phyloP scores from a whole-genome alignment of 805 yeast genomes.

The Candida ponderosae region DNA sequence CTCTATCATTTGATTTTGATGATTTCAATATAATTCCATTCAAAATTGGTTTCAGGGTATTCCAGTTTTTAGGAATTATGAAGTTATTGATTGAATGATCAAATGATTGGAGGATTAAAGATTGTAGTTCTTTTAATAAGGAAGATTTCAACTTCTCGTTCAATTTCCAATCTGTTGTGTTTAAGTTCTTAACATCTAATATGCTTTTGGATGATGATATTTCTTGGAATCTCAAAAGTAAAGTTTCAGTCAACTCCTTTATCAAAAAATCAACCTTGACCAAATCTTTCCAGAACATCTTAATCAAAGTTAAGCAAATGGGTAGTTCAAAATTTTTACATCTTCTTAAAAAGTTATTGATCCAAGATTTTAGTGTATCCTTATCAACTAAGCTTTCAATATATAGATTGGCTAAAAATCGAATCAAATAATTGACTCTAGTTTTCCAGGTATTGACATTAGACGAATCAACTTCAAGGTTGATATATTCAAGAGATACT shows the following conservation, averaged over 20 bases:
- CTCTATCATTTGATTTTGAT: constrained; percentile 15
- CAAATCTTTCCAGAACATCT: constrained; percentile 67
- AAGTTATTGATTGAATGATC: constrained; percentile 41
- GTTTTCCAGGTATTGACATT: constrained; percentile 30
- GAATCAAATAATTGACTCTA: constrained; percentile 52
- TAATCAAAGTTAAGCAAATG: constrained; percentile 42
- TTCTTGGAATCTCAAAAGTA: constrained; percentile 40
- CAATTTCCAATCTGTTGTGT: constrained; percentile 27
- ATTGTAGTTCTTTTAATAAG: constrained; percentile 17
- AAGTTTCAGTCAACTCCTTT: constrained; percentile 55
- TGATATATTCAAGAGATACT: constrained; percentile 19
- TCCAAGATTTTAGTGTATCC: constrained; percentile 53
- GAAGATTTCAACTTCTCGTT: constrained; percentile 22
- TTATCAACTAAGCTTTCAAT: constrained; percentile 61
- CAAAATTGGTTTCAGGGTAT: constrained; percentile 38
- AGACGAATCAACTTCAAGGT: constrained; percentile 21
- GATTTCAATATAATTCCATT: constrained; percentile 24
- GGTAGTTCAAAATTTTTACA: constrained; percentile 36
- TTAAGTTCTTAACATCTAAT: constrained; percentile 25
- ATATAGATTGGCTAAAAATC: constrained; percentile 57
- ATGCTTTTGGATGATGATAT: constrained; percentile 25
- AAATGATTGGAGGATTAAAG: constrained; percentile 22
- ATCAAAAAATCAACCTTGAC: constrained; percentile 47
- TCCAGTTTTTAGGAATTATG: constrained; percentile 60
- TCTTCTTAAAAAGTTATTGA: constrained; percentile 42